These are phyloP conservation scores for Rhizopogon roseolus DNA, from an alignment of 768 basidiomycete species.

Conservation along the genomic window DNA sequence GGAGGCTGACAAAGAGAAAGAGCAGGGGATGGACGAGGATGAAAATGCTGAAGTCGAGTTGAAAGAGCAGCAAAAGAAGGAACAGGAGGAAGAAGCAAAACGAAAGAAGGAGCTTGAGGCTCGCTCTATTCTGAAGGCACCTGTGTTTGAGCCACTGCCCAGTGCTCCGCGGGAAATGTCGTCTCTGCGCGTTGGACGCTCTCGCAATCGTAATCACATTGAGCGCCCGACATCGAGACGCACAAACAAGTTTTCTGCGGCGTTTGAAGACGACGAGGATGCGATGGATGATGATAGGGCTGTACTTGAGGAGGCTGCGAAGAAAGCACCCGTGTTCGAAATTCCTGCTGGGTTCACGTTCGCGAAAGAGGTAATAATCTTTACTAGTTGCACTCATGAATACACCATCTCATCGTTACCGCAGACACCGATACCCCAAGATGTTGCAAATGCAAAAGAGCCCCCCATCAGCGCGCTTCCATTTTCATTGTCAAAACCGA, in stretches of 20 bases:
- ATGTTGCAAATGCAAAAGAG: constrained; percentile 47
- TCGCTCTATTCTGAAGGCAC: constrained; percentile 8
- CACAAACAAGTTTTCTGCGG: constrained; percentile 62
- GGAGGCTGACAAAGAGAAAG: constrained; percentile 18
- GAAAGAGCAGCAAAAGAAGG: constrained; percentile 10
- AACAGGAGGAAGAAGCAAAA: constrained; percentile 7
- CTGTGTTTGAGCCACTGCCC: constrained; percentile 14
- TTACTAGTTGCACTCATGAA: constrained; percentile 4
- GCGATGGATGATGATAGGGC: constrained; percentile 34
- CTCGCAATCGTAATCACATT: constrained; percentile 55
- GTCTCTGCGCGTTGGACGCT: constrained; percentile 63
- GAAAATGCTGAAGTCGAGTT: constrained; percentile 25
- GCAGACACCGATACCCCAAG: constrained; percentile 34
- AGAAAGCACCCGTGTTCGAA: constrained; percentile 52
- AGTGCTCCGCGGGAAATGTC: constrained; percentile 30
- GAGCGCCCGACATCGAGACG: constrained; percentile 46
- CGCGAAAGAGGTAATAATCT: constrained; percentile 44
- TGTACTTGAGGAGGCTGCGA: constrained; percentile 51
- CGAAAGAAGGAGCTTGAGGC: constrained; percentile 11
- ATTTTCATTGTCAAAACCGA: constrained; percentile 52
- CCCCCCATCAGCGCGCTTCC: constrained; percentile 63
- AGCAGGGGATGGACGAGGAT: constrained; percentile 30
- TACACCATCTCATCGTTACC: neutral
- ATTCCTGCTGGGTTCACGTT: constrained; percentile 65
- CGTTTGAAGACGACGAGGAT: constrained; percentile 47